Evolutionary conservation across 345 rosid genomes (phyloP).

Genomic region (Linum usitatissimum): DNA sequence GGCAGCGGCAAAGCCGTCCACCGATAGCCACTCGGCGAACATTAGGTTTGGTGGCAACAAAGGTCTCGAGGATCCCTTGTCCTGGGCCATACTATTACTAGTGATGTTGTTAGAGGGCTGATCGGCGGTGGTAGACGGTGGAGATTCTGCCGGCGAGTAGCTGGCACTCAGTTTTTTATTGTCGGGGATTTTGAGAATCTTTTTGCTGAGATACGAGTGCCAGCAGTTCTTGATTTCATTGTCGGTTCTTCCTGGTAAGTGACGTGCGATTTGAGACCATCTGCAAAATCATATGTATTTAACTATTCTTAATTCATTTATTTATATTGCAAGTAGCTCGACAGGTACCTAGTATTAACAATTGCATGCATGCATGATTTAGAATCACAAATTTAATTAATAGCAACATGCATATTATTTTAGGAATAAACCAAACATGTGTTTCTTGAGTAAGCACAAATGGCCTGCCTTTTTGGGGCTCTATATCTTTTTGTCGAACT

Average conservation of each 20-base stretch:
- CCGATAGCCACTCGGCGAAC: slow-evolving; percentile 71
- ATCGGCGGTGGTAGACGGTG: background rate
- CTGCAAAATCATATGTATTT: too few species aligned
- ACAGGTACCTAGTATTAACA: too few species aligned
- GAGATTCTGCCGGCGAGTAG: background rate
- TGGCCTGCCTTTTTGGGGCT: too few species aligned
- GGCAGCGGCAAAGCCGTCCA: slow-evolving; percentile 8
- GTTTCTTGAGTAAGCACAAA: too few species aligned
- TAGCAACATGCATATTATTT: too few species aligned
- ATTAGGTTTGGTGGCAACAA: slow-evolving; percentile 37
- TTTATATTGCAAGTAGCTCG: background rate
- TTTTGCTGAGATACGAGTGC: slow-evolving; percentile 53
- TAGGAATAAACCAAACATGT: too few species aligned
- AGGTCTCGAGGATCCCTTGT: background rate
- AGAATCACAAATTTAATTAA: too few species aligned
- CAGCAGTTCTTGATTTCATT: slow-evolving; percentile 87
- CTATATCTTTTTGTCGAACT: too few species aligned
- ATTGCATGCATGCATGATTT: too few species aligned
- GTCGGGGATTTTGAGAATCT: background rate
- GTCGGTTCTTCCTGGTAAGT: slow-evolving; percentile 90
- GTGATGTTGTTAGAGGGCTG: background rate
- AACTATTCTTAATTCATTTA: too few species aligned
- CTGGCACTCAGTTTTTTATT: too few species aligned
- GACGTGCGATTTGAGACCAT: slow-evolving; percentile 85
- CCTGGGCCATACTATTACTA: background rate